Conservation (phyloP, 768 basidiomycete genomes). For the Paxillus involutus region DNA sequence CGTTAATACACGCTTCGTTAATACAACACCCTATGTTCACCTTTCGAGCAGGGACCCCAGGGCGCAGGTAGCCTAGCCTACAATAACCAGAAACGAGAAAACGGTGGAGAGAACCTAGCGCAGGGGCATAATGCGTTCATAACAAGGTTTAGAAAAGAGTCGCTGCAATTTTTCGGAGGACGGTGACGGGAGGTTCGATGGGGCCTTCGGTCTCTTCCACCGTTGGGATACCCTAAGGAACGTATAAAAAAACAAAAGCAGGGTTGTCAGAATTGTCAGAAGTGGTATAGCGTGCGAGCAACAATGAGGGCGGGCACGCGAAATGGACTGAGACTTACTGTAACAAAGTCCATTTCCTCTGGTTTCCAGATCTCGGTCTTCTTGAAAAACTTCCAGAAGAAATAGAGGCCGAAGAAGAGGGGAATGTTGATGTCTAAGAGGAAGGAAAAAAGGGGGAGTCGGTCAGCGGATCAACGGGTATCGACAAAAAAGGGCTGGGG, state of each 20-base stretch:
- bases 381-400: slow-evolving; percentile 21
- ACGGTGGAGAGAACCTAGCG: too few species aligned
- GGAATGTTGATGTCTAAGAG: slow-evolving; percentile 34
- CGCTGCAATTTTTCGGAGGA: slow-evolving; percentile 49
- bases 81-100: too few species aligned
- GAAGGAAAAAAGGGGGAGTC: not conserved
- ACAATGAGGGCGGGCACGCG: too few species aligned
- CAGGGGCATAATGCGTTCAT: too few species aligned
- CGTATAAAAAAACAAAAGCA: not conserved
- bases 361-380: slow-evolving; percentile 45
- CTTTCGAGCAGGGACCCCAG: too few species aligned
- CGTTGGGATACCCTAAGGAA: slow-evolving; percentile 57
- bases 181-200: slow-evolving; percentile 48
- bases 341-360: slow-evolving; percentile 69
- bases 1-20: too few species aligned
- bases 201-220: slow-evolving; percentile 66
- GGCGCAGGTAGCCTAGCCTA: too few species aligned
- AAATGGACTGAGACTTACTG: slow-evolving; percentile 36
- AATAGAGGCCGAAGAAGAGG: slow-evolving; percentile 17
- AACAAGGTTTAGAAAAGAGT: slow-evolving; percentile 44
- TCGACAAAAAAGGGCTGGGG: not conserved
- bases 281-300: not conserved
- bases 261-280: too few species aligned
- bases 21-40: too few species aligned
- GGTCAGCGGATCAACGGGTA: not conserved